A percentile compares a stretch with the other conserved stretches of the same genome.
Conservation (phyloP, 768 basidiomycete species). For the Leccinum obscurum region DNA sequence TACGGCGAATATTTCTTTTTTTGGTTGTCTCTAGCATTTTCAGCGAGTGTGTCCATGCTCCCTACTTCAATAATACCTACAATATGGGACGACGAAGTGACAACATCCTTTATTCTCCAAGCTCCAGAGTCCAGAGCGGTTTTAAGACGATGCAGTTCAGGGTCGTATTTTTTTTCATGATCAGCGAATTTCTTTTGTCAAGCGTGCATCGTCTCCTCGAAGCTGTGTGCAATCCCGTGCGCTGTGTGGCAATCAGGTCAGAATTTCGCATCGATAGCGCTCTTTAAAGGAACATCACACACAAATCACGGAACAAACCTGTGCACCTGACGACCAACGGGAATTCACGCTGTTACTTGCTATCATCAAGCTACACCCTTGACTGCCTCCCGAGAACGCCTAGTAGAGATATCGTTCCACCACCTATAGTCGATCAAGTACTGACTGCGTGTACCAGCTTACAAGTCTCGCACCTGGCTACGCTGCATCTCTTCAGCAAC, state of each 20-base stretch:
- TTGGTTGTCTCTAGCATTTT: too few species aligned
- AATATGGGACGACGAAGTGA: too few species aligned
- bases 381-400: constrained; percentile 42
- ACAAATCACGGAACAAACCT: neutral
- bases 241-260: neutral
- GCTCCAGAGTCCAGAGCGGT: too few species aligned
- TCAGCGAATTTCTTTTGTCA: too few species aligned
- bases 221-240: neutral
- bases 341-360: neutral
- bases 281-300: neutral
- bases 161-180: too few species aligned
- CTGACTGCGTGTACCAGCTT: neutral
- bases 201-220: too few species aligned
- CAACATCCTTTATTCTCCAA: too few species aligned
- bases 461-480: constrained; percentile 37
- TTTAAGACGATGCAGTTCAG: too few species aligned
- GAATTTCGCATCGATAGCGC: neutral
- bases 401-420: constrained; percentile 48
- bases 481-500: constrained; percentile 39
- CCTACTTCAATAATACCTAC: too few species aligned
- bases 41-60: too few species aligned
- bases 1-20: too few species aligned
- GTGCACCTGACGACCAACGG: neutral
- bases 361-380: neutral
- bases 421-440: constrained; percentile 36